A percentile compares a stretch with the other conserved stretches of the same genome.
These are phyloP conservation scores for Suhomyces maxii DNA, from an alignment of 1,139 yeast species.

Conservation along the genomic window DNA sequence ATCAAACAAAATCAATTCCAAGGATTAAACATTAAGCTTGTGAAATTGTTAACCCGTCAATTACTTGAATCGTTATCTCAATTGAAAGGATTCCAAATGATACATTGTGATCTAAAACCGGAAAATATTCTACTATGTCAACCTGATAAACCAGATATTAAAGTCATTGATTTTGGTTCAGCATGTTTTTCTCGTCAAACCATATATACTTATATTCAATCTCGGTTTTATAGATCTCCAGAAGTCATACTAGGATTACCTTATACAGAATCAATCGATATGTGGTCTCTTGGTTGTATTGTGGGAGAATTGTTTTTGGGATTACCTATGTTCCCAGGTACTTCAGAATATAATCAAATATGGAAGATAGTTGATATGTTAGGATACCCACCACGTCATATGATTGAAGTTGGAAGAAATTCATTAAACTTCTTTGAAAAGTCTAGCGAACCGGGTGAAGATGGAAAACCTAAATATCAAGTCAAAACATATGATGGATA, in stretches of 20 bases:
- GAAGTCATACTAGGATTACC: constrained; percentile 92
- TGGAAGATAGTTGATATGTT: constrained; percentile 79
- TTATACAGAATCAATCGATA: constrained; percentile 87
- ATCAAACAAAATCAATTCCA: constrained; percentile 92
- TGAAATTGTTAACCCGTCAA: constrained; percentile 76
- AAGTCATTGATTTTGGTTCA: constrained; percentile 94
- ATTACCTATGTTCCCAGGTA: constrained; percentile 91
- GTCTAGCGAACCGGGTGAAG: constrained; percentile 22
- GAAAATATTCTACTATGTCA: constrained; percentile 84
- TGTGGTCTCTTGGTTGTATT: constrained; percentile 98
- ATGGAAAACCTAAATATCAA: constrained; percentile 30
- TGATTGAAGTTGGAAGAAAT: constrained; percentile 94
- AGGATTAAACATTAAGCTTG: constrained; percentile 81
- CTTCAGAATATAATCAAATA: constrained; percentile 89
- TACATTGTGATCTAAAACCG: constrained; percentile 96
- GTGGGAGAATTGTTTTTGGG: constrained; percentile 93
- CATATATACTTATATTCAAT: constrained; percentile 90
- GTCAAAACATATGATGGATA: constrained; percentile 39
- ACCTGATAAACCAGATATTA: constrained; percentile 83
- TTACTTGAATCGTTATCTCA: constrained; percentile 77
- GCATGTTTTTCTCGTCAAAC: constrained; percentile 94
- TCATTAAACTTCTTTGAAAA: constrained; percentile 68
- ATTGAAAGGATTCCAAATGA: constrained; percentile 78
- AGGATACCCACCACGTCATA: constrained; percentile 91
- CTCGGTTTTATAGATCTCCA: constrained; percentile 93